These are phyloP conservation scores for Boletus reticulatus DNA, from an alignment of 768 basidiomycete genomes.

Conservation along the genomic window DNA sequence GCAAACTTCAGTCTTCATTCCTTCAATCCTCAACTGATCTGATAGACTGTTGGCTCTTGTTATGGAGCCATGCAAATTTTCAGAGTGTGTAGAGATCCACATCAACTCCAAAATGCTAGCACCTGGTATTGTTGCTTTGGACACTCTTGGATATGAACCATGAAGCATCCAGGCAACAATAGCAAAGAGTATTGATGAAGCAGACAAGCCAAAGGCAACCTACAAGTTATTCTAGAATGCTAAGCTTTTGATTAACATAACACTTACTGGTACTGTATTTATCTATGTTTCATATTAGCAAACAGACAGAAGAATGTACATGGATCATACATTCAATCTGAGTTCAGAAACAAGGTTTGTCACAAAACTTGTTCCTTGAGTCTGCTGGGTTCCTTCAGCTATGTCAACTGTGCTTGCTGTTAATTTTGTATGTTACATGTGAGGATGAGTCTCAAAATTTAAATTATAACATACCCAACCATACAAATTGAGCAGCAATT, in stretches of 20 bases:
- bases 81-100: background rate
- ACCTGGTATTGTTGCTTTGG: too few relatives aligned
- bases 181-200: background rate
- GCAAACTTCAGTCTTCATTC: background rate
- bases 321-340: background rate
- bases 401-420: background rate
- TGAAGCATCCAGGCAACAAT: background rate
- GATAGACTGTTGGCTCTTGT: background rate
- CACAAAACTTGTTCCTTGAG: background rate
- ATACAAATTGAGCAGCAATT: background rate
- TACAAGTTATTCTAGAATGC: background rate
- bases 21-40: background rate
- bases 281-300: background rate
- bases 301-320: background rate
- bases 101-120: background rate
- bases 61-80: background rate
- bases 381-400: background rate
- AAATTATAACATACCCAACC: constrained; percentile 1
- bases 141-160: background rate
- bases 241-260: background rate
- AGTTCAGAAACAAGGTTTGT: background rate
- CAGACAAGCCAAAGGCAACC: background rate
- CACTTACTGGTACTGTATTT: background rate
- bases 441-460: too few relatives aligned
- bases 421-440: too few relatives aligned